phyloP scores from a whole-genome alignment of 228 moss, liverwort and hornwort genomes.

The Sphagnum magellanicum region DNA sequence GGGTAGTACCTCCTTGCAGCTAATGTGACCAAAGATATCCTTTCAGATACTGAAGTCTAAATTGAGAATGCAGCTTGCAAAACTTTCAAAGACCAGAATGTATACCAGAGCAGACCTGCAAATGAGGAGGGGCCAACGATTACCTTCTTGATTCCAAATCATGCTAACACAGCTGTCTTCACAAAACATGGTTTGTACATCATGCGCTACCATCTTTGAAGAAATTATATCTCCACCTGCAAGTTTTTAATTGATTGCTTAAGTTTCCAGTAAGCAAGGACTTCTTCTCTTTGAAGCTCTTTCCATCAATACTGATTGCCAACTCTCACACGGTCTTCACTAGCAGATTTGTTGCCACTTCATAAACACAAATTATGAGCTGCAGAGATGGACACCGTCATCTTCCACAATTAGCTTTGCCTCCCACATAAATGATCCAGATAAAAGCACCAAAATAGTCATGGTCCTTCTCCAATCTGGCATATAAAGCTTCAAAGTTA shows the following conservation, averaged over 20 bases:
- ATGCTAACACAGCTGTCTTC: slow-evolving; percentile 75
- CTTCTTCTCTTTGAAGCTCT: slow-evolving; percentile 86
- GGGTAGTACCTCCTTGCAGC: slow-evolving; percentile 98
- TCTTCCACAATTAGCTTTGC: slow-evolving; percentile 98
- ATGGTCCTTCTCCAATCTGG: slow-evolving; percentile 94
- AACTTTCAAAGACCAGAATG: too few species aligned
- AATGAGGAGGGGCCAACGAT: too few species aligned
- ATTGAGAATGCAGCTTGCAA: too few species aligned
- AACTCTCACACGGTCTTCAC: slow-evolving; percentile 77
- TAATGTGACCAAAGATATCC: slow-evolving; percentile 5
- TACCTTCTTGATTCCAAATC: slow-evolving; percentile 96
- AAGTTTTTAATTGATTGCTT: slow-evolving; percentile 87
- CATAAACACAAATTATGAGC: slow-evolving; percentile 81
- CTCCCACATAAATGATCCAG: slow-evolving; percentile 90
- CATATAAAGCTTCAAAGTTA: not conserved
- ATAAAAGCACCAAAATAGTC: slow-evolving; percentile 87
- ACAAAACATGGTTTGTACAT: slow-evolving; percentile 83
- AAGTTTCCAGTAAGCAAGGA: slow-evolving; percentile 75
- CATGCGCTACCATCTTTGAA: slow-evolving; percentile 94
- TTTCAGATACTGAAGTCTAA: not conserved
- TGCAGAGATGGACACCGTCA: slow-evolving; percentile 79
- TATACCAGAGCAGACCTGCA: too few species aligned
- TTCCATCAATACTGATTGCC: slow-evolving; percentile 92
- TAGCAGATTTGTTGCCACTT: slow-evolving; percentile 64
- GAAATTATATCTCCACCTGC: slow-evolving; percentile 95